A percentile compares a stretch with the other conserved stretches of the same genome.
Evolutionary conservation across 192 early-diverging fungal genomes (phyloP).

Genomic region (Lunasporangiospora selenospora): DNA sequence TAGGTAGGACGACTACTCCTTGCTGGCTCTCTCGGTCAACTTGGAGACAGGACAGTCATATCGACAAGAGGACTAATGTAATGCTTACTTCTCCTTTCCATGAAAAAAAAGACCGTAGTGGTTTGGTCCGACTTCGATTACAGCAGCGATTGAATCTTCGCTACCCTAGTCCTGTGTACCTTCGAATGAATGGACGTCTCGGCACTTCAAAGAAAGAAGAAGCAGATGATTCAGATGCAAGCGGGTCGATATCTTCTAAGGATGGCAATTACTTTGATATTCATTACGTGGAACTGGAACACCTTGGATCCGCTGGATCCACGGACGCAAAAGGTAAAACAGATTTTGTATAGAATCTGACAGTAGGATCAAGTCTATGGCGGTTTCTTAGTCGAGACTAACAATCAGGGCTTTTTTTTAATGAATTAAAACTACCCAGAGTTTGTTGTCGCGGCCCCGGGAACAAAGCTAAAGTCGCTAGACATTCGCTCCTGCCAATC

Average conservation of each 20-base stretch:
- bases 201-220: not conserved
- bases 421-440: not conserved
- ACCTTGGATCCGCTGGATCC: not conserved
- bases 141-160: conserved; percentile 12
- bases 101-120: too few species aligned
- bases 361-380: too few species aligned
- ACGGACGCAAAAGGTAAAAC: not conserved
- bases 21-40: not conserved
- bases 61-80: too few species aligned
- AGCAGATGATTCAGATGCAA: not conserved
- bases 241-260: too few species aligned
- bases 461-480: not conserved
- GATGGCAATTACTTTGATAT: not conserved
- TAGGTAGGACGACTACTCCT: not conserved
- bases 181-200: not conserved
- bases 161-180: not conserved
- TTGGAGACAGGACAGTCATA: not conserved
- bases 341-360: too few species aligned
- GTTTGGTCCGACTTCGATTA: not conserved
- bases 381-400: too few species aligned
- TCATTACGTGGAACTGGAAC: conserved; percentile 11
- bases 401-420: not conserved
- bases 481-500: conserved; percentile 2
- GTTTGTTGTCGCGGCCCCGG: conserved; percentile 9
- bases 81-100: too few species aligned